A percentile compares a stretch with the other conserved stretches of the same genome.
phyloP scores from a whole-genome alignment of 163 green algal genomes.

The Scenedesmus sp. region DNA sequence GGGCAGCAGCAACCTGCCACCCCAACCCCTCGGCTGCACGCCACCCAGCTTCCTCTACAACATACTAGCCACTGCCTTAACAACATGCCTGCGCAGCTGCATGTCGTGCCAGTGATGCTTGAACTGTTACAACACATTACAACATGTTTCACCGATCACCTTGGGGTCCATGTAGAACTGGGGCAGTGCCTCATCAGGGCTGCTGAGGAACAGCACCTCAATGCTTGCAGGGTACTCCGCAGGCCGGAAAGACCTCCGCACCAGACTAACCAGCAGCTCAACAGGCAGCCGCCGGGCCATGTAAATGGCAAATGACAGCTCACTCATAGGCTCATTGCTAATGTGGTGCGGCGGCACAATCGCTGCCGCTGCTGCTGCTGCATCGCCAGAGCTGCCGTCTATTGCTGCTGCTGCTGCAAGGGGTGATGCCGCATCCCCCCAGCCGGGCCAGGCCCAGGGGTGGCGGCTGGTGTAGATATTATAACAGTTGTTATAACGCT shows the following conservation, averaged over 20 bases:
- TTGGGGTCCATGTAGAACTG: slow-evolving; percentile 59
- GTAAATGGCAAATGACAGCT: slow-evolving; percentile 64
- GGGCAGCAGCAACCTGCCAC: too few relatives aligned
- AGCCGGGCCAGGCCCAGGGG: slow-evolving; percentile 15
- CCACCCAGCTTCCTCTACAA: too few relatives aligned
- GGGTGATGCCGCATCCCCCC: neutral
- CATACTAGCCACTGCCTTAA: too few relatives aligned
- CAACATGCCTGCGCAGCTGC: too few relatives aligned
- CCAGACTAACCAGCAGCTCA: slow-evolving; percentile 44
- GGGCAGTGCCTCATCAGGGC: slow-evolving; percentile 60
- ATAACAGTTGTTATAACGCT: neutral
- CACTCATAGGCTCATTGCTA: slow-evolving; percentile 59
- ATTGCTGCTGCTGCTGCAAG: neutral
- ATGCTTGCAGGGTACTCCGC: slow-evolving; percentile 57
- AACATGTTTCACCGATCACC: neutral
- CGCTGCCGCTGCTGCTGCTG: neutral
- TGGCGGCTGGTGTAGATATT: neutral
- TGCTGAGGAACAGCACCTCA: slow-evolving; percentile 47
- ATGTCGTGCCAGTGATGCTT: too few relatives aligned
- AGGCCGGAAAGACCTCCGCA: slow-evolving; percentile 56
- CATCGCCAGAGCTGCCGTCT: neutral
- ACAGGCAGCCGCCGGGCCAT: slow-evolving; percentile 57
- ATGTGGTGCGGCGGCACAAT: slow-evolving; percentile 33
- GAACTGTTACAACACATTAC: neutral
- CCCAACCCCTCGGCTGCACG: too few relatives aligned